These are phyloP conservation scores for Citrus unshiu DNA, from an alignment of 345 rosid genomes.

Conservation along the genomic window DNA sequence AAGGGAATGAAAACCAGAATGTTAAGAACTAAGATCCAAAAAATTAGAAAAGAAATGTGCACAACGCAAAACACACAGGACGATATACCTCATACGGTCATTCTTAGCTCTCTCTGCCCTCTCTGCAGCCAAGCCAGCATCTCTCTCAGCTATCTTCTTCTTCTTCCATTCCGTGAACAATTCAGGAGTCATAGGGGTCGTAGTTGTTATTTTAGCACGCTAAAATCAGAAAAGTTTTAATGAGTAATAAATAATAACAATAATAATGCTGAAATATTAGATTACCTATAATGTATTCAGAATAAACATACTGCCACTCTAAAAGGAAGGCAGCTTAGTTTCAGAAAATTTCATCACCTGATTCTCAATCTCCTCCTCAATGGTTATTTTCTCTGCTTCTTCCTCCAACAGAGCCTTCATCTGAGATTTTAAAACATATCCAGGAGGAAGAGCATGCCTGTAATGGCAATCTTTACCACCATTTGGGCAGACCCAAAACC, in stretches of 20 bases:
- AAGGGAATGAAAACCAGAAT: slow-evolving; percentile 15
- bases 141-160: slow-evolving; percentile 55
- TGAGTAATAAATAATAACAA: not conserved
- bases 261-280: not conserved
- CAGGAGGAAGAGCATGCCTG: slow-evolving; percentile 76
- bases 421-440: slow-evolving; percentile 62
- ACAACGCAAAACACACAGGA: not conserved
- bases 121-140: slow-evolving; percentile 48
- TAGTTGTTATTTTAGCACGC: slow-evolving; percentile 47
- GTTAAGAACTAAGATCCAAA: slow-evolving; percentile 7
- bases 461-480: slow-evolving; percentile 67
- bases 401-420: slow-evolving; percentile 69
- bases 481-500: slow-evolving; percentile 79
- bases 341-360: slow-evolving; percentile 33
- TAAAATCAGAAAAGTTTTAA: slow-evolving; percentile 16
- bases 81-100: slow-evolving; percentile 60
- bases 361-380: slow-evolving; percentile 66
- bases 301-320: not conserved
- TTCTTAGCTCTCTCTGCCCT: slow-evolving; percentile 60
- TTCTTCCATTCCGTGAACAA: slow-evolving; percentile 60
- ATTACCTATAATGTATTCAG: not conserved
- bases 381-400: slow-evolving; percentile 48
- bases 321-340: slow-evolving; percentile 4
- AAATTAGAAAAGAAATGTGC: not conserved
- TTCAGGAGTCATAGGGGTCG: slow-evolving; percentile 60